A percentile compares a stretch with the other conserved stretches of the same genome.
Evolutionary conservation across 768 basidiomycete species (phyloP).

Genomic region (Trametes maxima): DNA sequence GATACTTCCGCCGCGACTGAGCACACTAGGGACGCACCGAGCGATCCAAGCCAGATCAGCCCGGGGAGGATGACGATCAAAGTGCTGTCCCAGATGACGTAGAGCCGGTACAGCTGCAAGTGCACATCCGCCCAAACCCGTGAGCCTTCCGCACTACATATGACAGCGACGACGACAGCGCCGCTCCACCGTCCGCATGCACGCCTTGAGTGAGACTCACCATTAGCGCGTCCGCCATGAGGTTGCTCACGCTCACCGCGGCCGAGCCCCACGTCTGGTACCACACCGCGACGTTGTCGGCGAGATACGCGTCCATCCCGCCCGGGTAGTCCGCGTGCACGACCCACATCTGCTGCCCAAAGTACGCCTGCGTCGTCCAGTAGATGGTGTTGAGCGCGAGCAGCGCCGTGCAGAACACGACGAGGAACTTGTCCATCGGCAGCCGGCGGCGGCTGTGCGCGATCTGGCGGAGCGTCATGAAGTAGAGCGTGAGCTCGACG

Average conservation of each 20-base stretch:
- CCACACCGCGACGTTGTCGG: conserved; percentile 23
- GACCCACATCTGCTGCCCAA: conserved; percentile 35
- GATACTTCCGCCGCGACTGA: background rate
- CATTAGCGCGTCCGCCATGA: conserved; percentile 33
- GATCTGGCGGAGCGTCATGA: conserved; percentile 19
- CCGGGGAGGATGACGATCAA: conserved; percentile 27
- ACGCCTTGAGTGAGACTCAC: conserved; percentile 29
- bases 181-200: background rate
- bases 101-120: conserved; percentile 29
- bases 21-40: conserved; percentile 16
- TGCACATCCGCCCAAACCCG: too few relatives aligned
- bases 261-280: conserved; percentile 31
- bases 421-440: conserved; percentile 23
- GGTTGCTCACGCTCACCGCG: conserved; percentile 25
- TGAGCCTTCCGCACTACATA: too few relatives aligned
- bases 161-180: too few relatives aligned
- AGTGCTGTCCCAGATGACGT: conserved; percentile 29
- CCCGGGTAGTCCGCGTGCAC: conserved; percentile 28
- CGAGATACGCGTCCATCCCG: conserved; percentile 30
- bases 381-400: conserved; percentile 33
- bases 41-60: conserved; percentile 28
- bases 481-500: conserved; percentile 27
- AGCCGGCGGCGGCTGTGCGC: conserved; percentile 3
- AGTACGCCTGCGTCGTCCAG: conserved; percentile 31
- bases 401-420: conserved; percentile 28